A percentile compares a stretch with the other conserved stretches of the same genome.
phyloP scores from a whole-genome alignment of 345 rosid species.

The Eucalyptus globulus region DNA sequence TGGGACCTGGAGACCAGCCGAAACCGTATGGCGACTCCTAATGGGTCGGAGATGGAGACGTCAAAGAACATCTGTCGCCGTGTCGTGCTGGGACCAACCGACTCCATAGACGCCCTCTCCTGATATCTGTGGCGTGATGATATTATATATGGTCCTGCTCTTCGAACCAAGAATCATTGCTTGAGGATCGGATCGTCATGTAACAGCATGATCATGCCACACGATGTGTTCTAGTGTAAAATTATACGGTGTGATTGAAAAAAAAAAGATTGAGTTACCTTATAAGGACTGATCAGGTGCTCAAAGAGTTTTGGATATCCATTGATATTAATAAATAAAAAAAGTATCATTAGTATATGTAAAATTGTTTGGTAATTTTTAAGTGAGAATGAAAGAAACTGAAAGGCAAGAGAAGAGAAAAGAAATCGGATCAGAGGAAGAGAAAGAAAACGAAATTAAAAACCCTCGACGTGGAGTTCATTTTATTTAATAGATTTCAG shows the following conservation, averaged over 20 bases:
- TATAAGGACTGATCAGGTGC: neutral
- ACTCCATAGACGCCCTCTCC: neutral
- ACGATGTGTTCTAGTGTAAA: neutral
- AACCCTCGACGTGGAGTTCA: neutral
- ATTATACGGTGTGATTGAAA: neutral
- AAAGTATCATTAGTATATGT: accelerated
- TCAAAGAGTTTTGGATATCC: neutral
- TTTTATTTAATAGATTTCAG: neutral
- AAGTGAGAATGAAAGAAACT: neutral
- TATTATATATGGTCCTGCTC: neutral
- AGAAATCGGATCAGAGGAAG: neutral
- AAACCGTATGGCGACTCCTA: neutral
- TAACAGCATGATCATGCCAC: neutral
- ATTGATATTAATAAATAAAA: neutral
- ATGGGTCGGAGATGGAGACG: neutral
- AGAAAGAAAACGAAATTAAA: neutral
- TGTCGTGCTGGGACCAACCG: neutral
- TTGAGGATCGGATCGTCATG: neutral
- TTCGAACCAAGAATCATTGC: neutral
- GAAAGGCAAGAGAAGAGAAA: neutral
- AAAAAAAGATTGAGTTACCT: accelerated
- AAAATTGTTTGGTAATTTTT: neutral
- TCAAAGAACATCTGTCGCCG: neutral
- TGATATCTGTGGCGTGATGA: neutral
- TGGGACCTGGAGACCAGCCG: neutral